Evolutionary conservation across 1,139 yeast species (phyloP).

Genomic region (Yarrowia galli): DNA sequence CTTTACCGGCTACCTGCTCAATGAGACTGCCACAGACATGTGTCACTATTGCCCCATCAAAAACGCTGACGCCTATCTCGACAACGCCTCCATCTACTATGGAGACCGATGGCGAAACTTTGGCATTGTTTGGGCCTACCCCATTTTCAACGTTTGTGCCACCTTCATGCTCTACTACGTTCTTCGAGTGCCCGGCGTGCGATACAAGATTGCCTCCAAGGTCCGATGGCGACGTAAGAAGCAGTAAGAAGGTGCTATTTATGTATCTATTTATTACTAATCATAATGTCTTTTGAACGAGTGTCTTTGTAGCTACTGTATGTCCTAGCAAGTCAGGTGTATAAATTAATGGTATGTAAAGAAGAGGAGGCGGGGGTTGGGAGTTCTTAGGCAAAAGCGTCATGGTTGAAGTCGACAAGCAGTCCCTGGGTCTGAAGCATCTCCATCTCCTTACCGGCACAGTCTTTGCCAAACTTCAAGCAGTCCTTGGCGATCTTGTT

Average conservation of each 20-base stretch:
- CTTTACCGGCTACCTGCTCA: constrained; percentile 58
- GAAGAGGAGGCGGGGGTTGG: too few species aligned
- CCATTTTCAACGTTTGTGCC: constrained; percentile 60
- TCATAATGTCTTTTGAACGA: constrained; percentile 2
- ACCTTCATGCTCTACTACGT: constrained; percentile 56
- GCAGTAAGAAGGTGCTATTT: constrained; percentile 10
- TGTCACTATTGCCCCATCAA: constrained; percentile 60
- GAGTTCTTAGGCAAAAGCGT: constrained; percentile 46
- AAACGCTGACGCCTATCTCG: constrained; percentile 58
- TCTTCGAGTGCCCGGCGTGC: constrained; percentile 56
- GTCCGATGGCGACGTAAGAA: constrained; percentile 31
- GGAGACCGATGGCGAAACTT: constrained; percentile 67
- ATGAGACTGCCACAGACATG: constrained; percentile 53
- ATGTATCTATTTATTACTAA: constrained; percentile 28
- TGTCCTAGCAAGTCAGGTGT: neutral
- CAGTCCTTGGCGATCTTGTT: constrained; percentile 33
- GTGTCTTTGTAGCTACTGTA: too few species aligned
- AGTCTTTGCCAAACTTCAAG: constrained; percentile 22
- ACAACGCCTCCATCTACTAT: constrained; percentile 54
- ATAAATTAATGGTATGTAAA: neutral
- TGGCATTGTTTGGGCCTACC: constrained; percentile 65
- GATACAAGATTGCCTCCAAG: constrained; percentile 37
- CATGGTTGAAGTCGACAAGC: constrained; percentile 15
- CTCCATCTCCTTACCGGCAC: constrained; percentile 28
- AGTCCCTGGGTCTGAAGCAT: constrained; percentile 30